Percentiles rank a stretch among this genome's conserved stretches.
Conservation (phyloP, 2,329 filamentous ascomycete genomes). For the Septoria linicola region DNA sequence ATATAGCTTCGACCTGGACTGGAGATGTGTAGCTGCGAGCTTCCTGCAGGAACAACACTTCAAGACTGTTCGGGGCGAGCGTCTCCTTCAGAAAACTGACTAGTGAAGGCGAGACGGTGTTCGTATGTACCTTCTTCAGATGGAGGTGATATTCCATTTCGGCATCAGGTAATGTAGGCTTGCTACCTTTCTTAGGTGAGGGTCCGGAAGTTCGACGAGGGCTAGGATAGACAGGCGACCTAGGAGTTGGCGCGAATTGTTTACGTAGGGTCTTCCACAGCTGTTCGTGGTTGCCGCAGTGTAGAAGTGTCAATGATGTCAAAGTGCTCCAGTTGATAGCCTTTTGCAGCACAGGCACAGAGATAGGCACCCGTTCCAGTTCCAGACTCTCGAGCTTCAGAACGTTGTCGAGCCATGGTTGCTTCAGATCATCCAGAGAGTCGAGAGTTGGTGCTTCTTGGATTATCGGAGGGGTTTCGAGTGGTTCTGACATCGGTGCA, state of each 20-base stretch:
- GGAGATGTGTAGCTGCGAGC: conserved; percentile 53
- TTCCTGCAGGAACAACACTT: conserved; percentile 76
- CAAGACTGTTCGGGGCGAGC: conserved; percentile 74
- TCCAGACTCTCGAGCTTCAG: conserved; percentile 70
- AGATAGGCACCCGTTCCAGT: conserved; percentile 72
- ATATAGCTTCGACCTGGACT: conserved; percentile 69
- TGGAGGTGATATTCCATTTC: conserved; percentile 58
- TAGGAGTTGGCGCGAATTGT: conserved; percentile 44
- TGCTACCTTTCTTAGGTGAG: conserved; percentile 33
- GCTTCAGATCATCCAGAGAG: conserved; percentile 17
- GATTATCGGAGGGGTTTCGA: not conserved
- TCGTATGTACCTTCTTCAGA: conserved; percentile 73
- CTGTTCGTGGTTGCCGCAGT: conserved; percentile 69
- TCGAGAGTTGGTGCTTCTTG: conserved; percentile 16
- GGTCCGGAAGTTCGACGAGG: conserved; percentile 32
- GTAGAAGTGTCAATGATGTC: conserved; percentile 69
- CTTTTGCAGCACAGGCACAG: conserved; percentile 65
- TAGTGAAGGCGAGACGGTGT: conserved; percentile 66
- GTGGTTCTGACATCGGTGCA: not conserved
- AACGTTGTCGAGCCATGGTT: conserved; percentile 54
- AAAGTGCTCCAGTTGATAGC: conserved; percentile 73
- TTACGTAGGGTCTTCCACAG: conserved; percentile 72
- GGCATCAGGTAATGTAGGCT: conserved; percentile 20
- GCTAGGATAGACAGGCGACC: conserved; percentile 41
- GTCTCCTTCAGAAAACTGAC: conserved; percentile 75